Evolutionary conservation across 306 rosid species (phyloP), one percentile per base, ranked within the genome.

Genomic region (Vigna mungo): DNA sequence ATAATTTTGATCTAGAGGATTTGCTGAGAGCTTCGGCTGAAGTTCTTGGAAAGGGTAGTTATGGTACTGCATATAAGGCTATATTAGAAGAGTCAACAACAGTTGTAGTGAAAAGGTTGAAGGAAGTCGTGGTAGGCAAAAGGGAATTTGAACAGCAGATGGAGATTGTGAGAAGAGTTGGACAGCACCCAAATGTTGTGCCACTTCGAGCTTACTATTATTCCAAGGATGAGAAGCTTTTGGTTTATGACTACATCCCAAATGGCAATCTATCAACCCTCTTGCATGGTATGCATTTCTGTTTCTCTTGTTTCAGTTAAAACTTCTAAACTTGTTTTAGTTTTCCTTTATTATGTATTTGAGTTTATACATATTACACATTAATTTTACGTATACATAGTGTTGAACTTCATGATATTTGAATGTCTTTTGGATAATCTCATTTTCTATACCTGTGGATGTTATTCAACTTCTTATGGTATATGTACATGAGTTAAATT

Each of bases 141-240:
- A 92, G 80, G 82, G 94, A 89, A 48, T 90, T 92, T 77, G 96
- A 91, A 76, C 96, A 91, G 83, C 91, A 91, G 75, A 91, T 91
- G 94, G 94, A 91, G 83, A 77, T 83, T 55, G 82, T 91, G 51
- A 94, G 97, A 76, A 85, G 89, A 56, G 88, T 91, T 60, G 92
- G 86, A 48, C 89, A 78, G 68, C 97, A 91, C 73, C 83, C 92
- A 23, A 89, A 91, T 63, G 86, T 91, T 17, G 78, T 89, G 77
- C 94, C 91, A 5, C 97, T 91, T 77, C 94, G 97, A 37, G 97
- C 97, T 71, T 91, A 91, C 84, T 91, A 91, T 85, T 91, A 91
- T 84, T 91, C 97, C 13, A 91, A 91, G 79, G 97, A 91, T n/a
- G 97, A 91, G 86, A 91, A 91, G 82, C 97, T 91, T 72, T 89